These are phyloP conservation scores for Eucalyptus regnans DNA, from an alignment of 345 rosid species.

Conservation along the genomic window DNA sequence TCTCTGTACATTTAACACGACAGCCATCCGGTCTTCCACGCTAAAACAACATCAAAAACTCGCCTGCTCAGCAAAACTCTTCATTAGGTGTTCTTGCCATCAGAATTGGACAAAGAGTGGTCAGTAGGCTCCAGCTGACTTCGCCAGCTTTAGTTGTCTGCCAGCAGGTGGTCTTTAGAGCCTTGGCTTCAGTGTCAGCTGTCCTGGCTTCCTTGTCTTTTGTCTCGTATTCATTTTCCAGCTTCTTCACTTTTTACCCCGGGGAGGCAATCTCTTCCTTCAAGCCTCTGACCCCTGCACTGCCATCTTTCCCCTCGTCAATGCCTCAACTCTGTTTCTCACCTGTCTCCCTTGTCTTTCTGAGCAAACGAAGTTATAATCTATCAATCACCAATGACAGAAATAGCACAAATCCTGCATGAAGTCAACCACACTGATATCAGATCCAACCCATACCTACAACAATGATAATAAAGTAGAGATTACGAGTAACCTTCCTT, in stretches of 20 bases:
- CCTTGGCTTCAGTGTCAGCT: slow-evolving; percentile 43
- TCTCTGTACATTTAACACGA: too few species aligned
- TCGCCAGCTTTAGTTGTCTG: slow-evolving; percentile 54
- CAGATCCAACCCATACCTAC: not conserved
- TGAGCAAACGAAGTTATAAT: slow-evolving; percentile 54
- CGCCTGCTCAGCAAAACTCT: not conserved
- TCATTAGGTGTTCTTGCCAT: slow-evolving; percentile 22
- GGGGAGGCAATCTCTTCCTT: slow-evolving; percentile 28
- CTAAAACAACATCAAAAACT: not conserved
- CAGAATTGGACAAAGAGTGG: slow-evolving; percentile 13
- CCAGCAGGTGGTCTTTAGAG: slow-evolving; percentile 62
- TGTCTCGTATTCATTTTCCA: slow-evolving; percentile 35
- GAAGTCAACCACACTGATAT: not conserved
- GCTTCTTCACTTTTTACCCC: slow-evolving; percentile 25
- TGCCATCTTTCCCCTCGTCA: slow-evolving; percentile 39
- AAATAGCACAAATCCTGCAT: slow-evolving; percentile 62
- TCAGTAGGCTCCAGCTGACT: slow-evolving; percentile 46
- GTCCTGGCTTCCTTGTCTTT: slow-evolving; percentile 39
- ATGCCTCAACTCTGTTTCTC: slow-evolving; percentile 54
- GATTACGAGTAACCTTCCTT: not conserved
- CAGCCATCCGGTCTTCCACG: not conserved
- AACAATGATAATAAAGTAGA: not conserved
- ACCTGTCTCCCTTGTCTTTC: slow-evolving; percentile 61
- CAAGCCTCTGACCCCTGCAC: slow-evolving; percentile 18
- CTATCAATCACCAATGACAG: slow-evolving; percentile 75